Conservation (phyloP, 2,329 filamentous ascomycete species). For the Thelonectria olida region DNA sequence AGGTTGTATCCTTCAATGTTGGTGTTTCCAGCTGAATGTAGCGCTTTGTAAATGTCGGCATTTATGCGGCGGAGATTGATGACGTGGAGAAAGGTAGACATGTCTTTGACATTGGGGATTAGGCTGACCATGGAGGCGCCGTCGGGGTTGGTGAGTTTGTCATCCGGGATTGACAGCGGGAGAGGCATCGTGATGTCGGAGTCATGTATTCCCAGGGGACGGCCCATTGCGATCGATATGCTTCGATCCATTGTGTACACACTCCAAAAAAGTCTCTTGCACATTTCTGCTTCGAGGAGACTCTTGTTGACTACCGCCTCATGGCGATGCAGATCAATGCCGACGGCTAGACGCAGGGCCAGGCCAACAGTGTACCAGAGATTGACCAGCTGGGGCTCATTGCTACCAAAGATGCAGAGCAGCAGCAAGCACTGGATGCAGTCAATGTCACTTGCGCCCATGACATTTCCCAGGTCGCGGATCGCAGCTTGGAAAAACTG, state of each 20-base stretch:
- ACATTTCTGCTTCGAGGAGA: slow-evolving; percentile 32
- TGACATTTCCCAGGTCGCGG: slow-evolving; percentile 24
- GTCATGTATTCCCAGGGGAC: slow-evolving; percentile 32
- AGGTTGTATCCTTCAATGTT: slow-evolving; percentile 28
- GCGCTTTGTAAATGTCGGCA: slow-evolving; percentile 30
- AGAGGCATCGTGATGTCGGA: slow-evolving; percentile 33
- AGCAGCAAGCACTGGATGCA: slow-evolving; percentile 32
- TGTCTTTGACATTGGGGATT: slow-evolving; percentile 27
- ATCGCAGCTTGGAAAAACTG: slow-evolving; percentile 31
- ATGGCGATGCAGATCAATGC: slow-evolving; percentile 33
- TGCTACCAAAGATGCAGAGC: slow-evolving; percentile 34
- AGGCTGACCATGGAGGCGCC: slow-evolving; percentile 28
- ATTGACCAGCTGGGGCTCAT: slow-evolving; percentile 36
- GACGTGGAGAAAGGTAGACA: slow-evolving; percentile 34
- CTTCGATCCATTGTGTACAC: slow-evolving; percentile 36
- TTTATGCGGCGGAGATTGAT: slow-evolving; percentile 32
- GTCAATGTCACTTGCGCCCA: slow-evolving; percentile 30
- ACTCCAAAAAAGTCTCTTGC: slow-evolving; percentile 34
- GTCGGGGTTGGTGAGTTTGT: slow-evolving; percentile 22
- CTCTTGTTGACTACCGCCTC: slow-evolving; percentile 25
- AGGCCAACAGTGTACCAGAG: slow-evolving; percentile 36
- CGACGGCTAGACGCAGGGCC: slow-evolving; percentile 32
- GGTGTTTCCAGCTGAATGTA: slow-evolving; percentile 31
- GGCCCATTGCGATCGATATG: slow-evolving; percentile 31
- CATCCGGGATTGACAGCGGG: slow-evolving; percentile 28